phyloP scores from a whole-genome alignment of 2,329 filamentous ascomycete genomes.

The Ilyonectria robusta region DNA sequence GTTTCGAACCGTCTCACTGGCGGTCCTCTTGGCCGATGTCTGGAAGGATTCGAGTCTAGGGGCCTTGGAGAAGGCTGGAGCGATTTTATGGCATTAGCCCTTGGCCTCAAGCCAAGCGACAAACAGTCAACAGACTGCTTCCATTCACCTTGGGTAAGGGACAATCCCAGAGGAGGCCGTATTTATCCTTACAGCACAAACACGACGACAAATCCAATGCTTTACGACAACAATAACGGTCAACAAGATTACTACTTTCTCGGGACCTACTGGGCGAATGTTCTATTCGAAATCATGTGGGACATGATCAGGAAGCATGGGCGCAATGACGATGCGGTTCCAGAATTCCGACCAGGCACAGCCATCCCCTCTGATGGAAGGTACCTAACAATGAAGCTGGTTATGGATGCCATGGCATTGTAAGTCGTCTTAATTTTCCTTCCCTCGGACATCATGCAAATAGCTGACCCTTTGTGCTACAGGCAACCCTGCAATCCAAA shows the following conservation, averaged over 20 bases:
- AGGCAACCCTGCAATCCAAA: neutral
- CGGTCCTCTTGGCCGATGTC: neutral
- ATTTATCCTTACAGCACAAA: neutral
- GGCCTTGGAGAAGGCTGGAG: neutral
- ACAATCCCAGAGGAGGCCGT: too few relatives aligned
- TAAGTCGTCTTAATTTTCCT: neutral
- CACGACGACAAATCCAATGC: neutral
- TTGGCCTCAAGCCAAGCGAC: neutral
- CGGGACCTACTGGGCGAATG: neutral
- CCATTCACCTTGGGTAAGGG: too few relatives aligned
- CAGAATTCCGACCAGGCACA: neutral
- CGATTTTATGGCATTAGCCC: neutral
- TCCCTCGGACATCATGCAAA: neutral
- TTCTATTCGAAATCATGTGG: neutral
- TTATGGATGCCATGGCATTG: neutral
- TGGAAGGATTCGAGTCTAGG: neutral
- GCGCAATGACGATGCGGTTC: neutral
- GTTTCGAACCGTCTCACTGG: neutral
- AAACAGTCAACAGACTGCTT: neutral
- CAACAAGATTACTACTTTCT: neutral
- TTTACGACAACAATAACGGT: neutral
- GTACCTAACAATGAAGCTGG: neutral
- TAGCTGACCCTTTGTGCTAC: neutral
- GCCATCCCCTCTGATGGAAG: neutral
- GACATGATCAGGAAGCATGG: neutral